These are phyloP conservation scores for Amanita brunnescens DNA, from an alignment of 768 basidiomycete genomes.

Conservation along the genomic window DNA sequence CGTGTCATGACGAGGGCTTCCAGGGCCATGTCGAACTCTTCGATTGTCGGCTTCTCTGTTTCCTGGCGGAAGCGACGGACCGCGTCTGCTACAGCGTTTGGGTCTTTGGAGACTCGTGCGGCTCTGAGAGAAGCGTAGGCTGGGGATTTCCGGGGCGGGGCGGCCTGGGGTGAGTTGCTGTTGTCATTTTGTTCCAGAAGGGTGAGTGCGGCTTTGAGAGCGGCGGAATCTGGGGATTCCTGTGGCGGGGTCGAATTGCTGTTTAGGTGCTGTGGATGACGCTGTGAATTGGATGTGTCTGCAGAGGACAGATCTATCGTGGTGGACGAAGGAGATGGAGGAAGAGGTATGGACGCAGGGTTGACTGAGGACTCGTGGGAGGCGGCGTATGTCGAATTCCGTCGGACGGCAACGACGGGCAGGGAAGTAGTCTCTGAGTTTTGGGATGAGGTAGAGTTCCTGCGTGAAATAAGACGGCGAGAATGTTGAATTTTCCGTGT, in stretches of 20 bases:
- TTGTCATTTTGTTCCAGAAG: background rate
- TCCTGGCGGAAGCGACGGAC: conserved; percentile 26
- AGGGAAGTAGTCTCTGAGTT: background rate
- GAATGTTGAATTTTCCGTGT: conserved; percentile 10
- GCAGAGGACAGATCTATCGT: conserved; percentile 8
- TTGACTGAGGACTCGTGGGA: background rate
- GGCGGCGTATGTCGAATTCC: conserved; percentile 9
- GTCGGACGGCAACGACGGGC: too few species aligned
- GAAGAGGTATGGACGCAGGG: conserved; percentile 7
- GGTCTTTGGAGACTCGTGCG: conserved; percentile 20
- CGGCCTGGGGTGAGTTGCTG: background rate
- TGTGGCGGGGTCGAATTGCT: too few species aligned
- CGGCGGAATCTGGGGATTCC: too few species aligned
- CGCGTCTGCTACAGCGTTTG: conserved; percentile 22
- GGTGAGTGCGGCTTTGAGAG: too few species aligned
- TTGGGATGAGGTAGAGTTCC: conserved; percentile 35
- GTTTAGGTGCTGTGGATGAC: conserved; percentile 5
- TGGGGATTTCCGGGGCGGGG: conserved; percentile 3
- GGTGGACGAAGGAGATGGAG: conserved; percentile 8
- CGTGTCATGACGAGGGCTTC: conserved; percentile 41
- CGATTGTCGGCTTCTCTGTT: conserved; percentile 26
- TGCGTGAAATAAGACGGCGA: conserved; percentile 31
- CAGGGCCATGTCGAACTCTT: conserved; percentile 59
- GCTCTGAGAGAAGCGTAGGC: conserved; percentile 16
- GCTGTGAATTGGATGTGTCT: conserved; percentile 16